Conservation (phyloP, 306 rosid genomes). For the Corylus avellana region DNA sequence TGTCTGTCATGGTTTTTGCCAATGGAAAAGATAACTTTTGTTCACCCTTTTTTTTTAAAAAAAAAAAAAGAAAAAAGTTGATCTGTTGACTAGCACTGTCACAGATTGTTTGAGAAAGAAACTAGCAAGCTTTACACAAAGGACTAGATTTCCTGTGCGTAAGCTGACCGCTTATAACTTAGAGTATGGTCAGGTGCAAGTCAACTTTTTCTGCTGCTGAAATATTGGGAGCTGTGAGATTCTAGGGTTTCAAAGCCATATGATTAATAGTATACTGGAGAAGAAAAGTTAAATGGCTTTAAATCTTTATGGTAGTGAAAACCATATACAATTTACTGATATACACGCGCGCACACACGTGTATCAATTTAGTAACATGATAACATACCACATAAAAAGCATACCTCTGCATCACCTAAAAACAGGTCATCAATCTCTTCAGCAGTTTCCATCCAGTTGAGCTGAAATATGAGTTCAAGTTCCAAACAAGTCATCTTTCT, state of each 20-base stretch:
- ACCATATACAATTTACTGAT: not conserved
- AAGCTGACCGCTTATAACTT: not conserved
- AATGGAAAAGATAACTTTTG: not conserved
- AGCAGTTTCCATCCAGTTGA: constrained; percentile 77
- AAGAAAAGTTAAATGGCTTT: not conserved
- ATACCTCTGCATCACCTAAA: constrained; percentile 91
- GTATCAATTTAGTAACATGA: constrained; percentile 4
- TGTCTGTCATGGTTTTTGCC: not conserved
- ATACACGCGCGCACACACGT: not conserved
- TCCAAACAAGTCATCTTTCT: constrained; percentile 20
- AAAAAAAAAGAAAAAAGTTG: not conserved
- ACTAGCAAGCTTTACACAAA: not conserved
- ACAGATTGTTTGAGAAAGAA: not conserved
- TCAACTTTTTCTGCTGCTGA: not conserved
- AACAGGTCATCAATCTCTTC: constrained; percentile 87
- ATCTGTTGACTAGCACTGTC: not conserved
- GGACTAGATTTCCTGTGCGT: not conserved
- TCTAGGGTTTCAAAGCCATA: not conserved
- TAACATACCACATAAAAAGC: not conserved
- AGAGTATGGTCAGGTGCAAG: not conserved
- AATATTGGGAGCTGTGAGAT: not conserved
- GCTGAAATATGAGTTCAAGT: constrained; percentile 46
- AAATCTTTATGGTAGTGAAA: not conserved
- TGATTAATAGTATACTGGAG: not conserved
- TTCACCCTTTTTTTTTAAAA: not conserved